Percentiles rank a stretch among this genome's conserved stretches.
Conservation (phyloP, 805 yeast genomes). For the Metschnikowia baotianmanensis region DNA sequence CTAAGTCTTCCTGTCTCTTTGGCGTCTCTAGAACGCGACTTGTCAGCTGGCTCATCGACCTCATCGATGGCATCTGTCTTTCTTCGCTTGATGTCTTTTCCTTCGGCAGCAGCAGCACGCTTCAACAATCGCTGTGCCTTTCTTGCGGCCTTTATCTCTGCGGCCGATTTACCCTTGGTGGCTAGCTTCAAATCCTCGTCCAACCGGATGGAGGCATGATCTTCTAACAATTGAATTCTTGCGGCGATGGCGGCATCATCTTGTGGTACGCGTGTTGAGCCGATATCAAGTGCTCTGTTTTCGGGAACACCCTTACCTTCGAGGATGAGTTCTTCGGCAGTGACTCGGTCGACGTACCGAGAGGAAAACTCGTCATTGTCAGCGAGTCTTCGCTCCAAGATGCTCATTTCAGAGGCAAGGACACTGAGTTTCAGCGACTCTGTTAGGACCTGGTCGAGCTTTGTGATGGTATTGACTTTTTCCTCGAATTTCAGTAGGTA, state of each 20-base stretch:
- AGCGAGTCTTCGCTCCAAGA: conserved; percentile 13
- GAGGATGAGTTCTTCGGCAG: conserved; percentile 33
- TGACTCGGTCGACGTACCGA: conserved; percentile 35
- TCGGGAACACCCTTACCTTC: conserved; percentile 9
- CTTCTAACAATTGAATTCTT: conserved; percentile 8
- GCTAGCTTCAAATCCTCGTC: conserved; percentile 7
- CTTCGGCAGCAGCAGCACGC: conserved; percentile 6
- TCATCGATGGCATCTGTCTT: conserved; percentile 6
- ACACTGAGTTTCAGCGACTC: conserved; percentile 19
- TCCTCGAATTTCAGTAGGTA: conserved; percentile 16
- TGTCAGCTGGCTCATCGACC: conserved; percentile 4
- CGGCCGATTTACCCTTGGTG: conserved; percentile 3
- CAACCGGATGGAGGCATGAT: conserved; percentile 3
- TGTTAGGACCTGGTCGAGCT: conserved; percentile 16
- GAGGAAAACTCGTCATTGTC: conserved; percentile 25
- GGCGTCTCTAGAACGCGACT: conserved; percentile 15
- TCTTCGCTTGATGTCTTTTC: conserved; percentile 14
- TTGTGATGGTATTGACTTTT: conserved; percentile 13
- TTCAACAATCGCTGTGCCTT: conserved; percentile 8
- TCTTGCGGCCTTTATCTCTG: conserved; percentile 1
- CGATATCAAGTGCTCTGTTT: conserved; percentile 1
- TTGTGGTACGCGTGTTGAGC: conserved; percentile 9
- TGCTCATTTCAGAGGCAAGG: conserved; percentile 18
- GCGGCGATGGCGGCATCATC: conserved; percentile 3
- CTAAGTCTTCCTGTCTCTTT: conserved; percentile 19